Evolutionary conservation across 352 stramenopile genomes (phyloP).

Genomic region (Phytopythium mirpurense): DNA sequence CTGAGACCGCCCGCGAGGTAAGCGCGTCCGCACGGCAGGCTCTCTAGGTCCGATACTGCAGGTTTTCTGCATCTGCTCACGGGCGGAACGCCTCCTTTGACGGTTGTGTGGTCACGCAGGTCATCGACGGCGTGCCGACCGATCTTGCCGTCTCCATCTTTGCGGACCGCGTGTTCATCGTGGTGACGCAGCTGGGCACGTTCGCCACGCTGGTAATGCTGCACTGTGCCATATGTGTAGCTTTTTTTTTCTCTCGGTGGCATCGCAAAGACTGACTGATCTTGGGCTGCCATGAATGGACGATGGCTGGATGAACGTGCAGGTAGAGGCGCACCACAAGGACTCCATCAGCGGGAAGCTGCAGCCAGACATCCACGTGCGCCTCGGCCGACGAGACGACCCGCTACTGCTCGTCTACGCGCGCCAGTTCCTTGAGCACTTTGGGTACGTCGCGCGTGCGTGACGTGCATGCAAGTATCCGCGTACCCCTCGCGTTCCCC

Average conservation of each 20-base stretch:
- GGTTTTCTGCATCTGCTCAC: background rate
- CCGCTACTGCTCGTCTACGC: slow-evolving; percentile 80
- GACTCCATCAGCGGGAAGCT: slow-evolving; percentile 75
- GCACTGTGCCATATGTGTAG: no score
- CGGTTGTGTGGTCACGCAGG: slow-evolving; percentile 17
- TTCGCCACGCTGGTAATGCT: slow-evolving; percentile 71
- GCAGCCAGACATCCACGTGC: slow-evolving; percentile 72
- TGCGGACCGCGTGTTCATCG: slow-evolving; percentile 76
- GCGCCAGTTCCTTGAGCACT: slow-evolving; percentile 80
- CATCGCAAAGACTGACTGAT: no score
- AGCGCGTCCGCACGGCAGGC: background rate
- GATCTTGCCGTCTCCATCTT: slow-evolving; percentile 78
- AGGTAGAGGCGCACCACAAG: slow-evolving; percentile 75
- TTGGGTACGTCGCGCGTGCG: slow-evolving; percentile 42
- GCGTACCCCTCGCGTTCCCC: background rate
- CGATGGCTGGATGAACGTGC: no score
- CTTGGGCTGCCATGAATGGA: no score
- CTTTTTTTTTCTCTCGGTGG: no score
- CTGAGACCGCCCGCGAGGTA: slow-evolving; percentile 36
- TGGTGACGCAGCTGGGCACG: slow-evolving; percentile 71
- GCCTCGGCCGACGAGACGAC: slow-evolving; percentile 71
- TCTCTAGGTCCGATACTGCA: no score
- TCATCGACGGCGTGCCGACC: slow-evolving; percentile 68
- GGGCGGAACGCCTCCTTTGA: background rate
- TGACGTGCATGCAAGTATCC: background rate